These are phyloP conservation scores for Bruguiera hainesii DNA, from an alignment of 441 rosid species.

Conservation along the genomic window DNA sequence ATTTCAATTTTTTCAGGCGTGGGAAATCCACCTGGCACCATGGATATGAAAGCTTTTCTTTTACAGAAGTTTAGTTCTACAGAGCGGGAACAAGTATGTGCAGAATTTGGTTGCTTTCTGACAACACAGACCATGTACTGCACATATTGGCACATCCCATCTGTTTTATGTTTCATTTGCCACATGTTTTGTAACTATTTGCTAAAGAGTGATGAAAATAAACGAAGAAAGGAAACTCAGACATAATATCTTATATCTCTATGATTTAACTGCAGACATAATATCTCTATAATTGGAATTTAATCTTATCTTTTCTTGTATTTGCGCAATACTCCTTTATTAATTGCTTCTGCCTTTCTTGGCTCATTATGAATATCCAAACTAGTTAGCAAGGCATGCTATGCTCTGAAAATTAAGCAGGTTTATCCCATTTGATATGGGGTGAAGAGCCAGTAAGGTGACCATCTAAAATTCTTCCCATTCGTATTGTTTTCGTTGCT, in stretches of 20 bases:
- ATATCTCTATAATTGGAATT: too few relatives aligned
- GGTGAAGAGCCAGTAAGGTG: too few relatives aligned
- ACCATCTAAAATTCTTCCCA: too few relatives aligned
- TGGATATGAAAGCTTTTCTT: slow-evolving; percentile 94
- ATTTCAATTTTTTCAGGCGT: slow-evolving; percentile 46
- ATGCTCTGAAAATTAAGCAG: background rate
- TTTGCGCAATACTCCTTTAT: background rate
- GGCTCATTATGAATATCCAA: background rate
- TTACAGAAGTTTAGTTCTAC: slow-evolving; percentile 71
- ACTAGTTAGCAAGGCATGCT: background rate
- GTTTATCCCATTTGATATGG: too few relatives aligned
- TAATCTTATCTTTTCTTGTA: background rate
- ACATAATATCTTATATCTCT: too few relatives aligned
- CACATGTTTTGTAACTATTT: too few relatives aligned
- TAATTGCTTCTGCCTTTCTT: background rate
- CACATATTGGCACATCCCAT: background rate
- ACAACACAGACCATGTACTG: background rate
- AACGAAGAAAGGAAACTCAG: too few relatives aligned
- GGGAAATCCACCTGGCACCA: slow-evolving; percentile 84
- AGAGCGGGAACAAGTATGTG: slow-evolving; percentile 61
- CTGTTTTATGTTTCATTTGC: background rate
- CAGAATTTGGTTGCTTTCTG: background rate
- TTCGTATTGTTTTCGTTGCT: too few relatives aligned
- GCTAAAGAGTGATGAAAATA: too few relatives aligned
- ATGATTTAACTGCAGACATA: too few relatives aligned